Evolutionary conservation across 129 eudicot species (phyloP), one percentile per base, ranked within the genome.

Genomic region (Saposhnikovia divaricata): DNA sequence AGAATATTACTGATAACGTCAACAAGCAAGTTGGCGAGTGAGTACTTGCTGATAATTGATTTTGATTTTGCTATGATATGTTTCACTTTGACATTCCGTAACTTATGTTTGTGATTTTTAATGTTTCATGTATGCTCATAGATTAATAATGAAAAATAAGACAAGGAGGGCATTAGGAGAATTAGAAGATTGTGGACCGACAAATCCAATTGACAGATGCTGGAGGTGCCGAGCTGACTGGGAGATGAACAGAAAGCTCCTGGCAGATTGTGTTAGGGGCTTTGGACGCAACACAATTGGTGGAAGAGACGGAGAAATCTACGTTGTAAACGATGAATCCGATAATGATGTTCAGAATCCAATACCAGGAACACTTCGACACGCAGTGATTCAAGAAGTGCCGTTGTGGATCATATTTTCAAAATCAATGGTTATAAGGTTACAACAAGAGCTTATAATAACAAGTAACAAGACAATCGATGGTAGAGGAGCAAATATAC

Each of bases 401-500:
- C 96, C 96, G 0, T 80, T 93, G 18, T 93, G 98, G 98, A 90
- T 93, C 73, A 82, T 86, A 43, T 90, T 93, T 38, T 79, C 57
- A 38, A 76, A 73, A 28, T 78, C 85, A 27, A 93, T 91, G 98
- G 75, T 80, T 19, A 93, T 93, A 23, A 87, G 34, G 45, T 88
- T 93, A 2, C 79, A 80, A 9, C 88, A 90, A 51, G 98, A 93
- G 82, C 91, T 93, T 39, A 85, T 93, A 6, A 71, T 93, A 34
- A 84, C 82, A 9, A 76, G 85, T n/a, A 79, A 93, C 86, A 93
- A 93, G 85, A 93, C 98, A 7, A 89, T 93, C 10, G 96, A 90
- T 44, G 98, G 90, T 3, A 57, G 98, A 48, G 98, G 98, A 72
- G 83, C 68, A 19, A 51, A 83, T 19, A 90, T 93, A 27, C 92